Conservation (phyloP, 2,329 filamentous ascomycete genomes). For the Fusarium stilboides region DNA sequence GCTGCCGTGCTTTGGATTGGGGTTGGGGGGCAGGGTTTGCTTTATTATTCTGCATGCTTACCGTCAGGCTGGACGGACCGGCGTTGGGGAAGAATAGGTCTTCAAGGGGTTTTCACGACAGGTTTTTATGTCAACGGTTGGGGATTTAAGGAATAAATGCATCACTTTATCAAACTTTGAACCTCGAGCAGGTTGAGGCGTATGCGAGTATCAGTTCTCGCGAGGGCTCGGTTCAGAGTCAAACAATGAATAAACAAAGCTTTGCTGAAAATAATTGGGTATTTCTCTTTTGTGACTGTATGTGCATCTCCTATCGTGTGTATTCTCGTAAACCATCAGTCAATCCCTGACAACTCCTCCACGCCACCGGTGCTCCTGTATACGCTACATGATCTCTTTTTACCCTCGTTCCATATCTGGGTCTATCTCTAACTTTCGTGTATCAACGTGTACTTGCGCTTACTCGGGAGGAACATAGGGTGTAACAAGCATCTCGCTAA, state of each 20-base stretch:
- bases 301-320: constrained; percentile 12
- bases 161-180: constrained; percentile 25
- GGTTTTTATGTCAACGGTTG: constrained; percentile 29
- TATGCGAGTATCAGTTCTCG: constrained; percentile 12
- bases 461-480: constrained; percentile 79
- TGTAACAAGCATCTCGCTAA: constrained; percentile 86
- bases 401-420: constrained; percentile 10
- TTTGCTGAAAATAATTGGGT: constrained; percentile 24
- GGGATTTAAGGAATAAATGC: constrained; percentile 6
- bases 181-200: background rate
- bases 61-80: constrained; percentile 36
- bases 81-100: constrained; percentile 35
- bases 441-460: constrained; percentile 22
- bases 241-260: constrained; percentile 36
- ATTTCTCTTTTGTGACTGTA: constrained; percentile 39
- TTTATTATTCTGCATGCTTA: constrained; percentile 35
- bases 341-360: constrained; percentile 40
- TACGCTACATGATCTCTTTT: constrained; percentile 22
- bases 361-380: constrained; percentile 29
- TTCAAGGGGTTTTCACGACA: constrained; percentile 11
- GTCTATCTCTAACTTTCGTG: constrained; percentile 14
- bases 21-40: constrained; percentile 17
- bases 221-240: constrained; percentile 15
- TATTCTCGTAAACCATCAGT: constrained; percentile 38
- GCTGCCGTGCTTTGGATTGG: constrained; percentile 35